Evolutionary conservation across 805 yeast species (phyloP).

Genomic region (Saccharomycopsis microspora): DNA sequence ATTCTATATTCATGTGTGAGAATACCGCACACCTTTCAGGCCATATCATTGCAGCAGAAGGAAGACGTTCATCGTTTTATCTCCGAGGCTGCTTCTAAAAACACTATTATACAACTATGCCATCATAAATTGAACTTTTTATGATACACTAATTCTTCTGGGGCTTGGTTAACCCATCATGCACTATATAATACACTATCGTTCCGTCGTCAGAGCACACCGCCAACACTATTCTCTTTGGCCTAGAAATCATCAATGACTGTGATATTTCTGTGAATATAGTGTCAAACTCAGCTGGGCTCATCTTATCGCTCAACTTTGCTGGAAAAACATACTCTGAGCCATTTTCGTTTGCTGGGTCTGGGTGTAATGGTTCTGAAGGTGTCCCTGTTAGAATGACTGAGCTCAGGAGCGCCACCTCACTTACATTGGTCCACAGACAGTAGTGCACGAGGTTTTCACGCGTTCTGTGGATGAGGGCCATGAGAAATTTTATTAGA

Average conservation of each 20-base stretch:
- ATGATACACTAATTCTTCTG: conserved; percentile 32
- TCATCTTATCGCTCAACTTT: not conserved
- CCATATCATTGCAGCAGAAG: too few species aligned
- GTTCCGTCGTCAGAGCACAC: conserved; percentile 58
- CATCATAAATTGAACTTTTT: not conserved
- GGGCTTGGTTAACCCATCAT: conserved; percentile 58
- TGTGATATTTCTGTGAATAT: not conserved
- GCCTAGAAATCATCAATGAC: conserved; percentile 20
- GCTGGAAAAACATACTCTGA: conserved; percentile 6
- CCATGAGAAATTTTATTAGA: not conserved
- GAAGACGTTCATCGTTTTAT: too few species aligned
- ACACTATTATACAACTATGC: not conserved
- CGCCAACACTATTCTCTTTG: conserved; percentile 39
- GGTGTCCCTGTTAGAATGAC: conserved; percentile 2
- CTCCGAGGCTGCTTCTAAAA: not conserved
- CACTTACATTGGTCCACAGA: not conserved
- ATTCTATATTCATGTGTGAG: too few species aligned
- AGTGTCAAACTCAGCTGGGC: not conserved
- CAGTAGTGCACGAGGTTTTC: conserved; percentile 2
- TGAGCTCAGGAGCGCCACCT: not conserved
- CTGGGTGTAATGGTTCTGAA: conserved; percentile 9
- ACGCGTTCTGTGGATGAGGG: too few species aligned
- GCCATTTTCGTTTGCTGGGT: not conserved
- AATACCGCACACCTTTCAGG: too few species aligned
- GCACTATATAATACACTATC: conserved; percentile 55